A percentile compares a stretch with the other conserved stretches of the same genome.
Evolutionary conservation across 225 moss, liverwort and hornwort species (phyloP).

Genomic region (Marchantia paleacea): DNA sequence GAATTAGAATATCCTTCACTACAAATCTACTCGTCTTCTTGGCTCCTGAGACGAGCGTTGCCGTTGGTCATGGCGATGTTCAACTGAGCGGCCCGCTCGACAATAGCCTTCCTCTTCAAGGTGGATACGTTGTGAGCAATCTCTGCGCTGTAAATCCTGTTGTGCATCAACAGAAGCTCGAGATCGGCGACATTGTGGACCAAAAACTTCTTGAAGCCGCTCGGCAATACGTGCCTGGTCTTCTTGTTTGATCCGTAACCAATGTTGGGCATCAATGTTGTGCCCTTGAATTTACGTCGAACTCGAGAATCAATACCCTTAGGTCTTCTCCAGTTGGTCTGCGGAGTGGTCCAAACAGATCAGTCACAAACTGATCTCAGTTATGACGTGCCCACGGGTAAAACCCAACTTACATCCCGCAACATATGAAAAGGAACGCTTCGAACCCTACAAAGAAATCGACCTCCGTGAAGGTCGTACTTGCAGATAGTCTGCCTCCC

Average conservation of each 20-base stretch:
- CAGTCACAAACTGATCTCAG: too few species aligned
- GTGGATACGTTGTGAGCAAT: slow-evolving; percentile 91
- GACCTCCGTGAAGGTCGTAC: too few species aligned
- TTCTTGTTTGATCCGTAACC: slow-evolving; percentile 95
- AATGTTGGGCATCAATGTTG: slow-evolving; percentile 87
- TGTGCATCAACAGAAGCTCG: slow-evolving; percentile 90
- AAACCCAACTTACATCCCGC: too few species aligned
- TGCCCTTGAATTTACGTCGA: slow-evolving; percentile 85
- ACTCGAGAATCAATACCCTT: slow-evolving; percentile 95
- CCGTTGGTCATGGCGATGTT: slow-evolving; percentile 78
- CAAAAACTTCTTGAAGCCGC: slow-evolving; percentile 84
- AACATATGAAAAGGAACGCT: too few species aligned
- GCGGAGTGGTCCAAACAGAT: not conserved
- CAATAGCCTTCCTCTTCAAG: slow-evolving; percentile 84
- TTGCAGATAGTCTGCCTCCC: too few species aligned
- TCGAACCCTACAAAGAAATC: too few species aligned
- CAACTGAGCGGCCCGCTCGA: slow-evolving; percentile 78
- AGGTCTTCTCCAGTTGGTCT: slow-evolving; percentile 87
- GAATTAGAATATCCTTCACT: slow-evolving; percentile 4
- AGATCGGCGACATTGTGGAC: slow-evolving; percentile 85
- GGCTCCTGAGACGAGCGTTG: slow-evolving; percentile 82
- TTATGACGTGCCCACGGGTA: too few species aligned
- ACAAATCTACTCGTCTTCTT: slow-evolving; percentile 88
- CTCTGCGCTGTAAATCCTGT: slow-evolving; percentile 83
- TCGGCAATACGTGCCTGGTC: slow-evolving; percentile 80